Conservation (phyloP, 2,329 filamentous ascomycete genomes). For the Lachnellula hyalina region DNA sequence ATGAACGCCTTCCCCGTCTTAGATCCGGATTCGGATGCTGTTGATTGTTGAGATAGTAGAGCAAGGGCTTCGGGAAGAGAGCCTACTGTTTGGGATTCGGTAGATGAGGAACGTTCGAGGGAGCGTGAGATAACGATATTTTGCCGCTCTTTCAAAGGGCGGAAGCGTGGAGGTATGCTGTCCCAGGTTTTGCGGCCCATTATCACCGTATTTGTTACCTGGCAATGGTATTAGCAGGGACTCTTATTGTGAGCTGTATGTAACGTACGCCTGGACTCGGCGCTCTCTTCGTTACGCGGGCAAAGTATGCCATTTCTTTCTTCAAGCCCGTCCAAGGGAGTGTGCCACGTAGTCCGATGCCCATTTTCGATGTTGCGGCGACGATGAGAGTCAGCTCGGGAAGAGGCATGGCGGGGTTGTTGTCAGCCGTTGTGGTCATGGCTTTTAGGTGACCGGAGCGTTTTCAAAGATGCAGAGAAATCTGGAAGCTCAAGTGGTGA, state of each 20-base stretch:
- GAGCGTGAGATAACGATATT: conserved; percentile 75
- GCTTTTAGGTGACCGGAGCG: neutral
- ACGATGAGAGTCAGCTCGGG: conserved; percentile 81
- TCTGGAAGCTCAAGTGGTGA: neutral
- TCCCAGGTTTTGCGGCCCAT: conserved; percentile 99
- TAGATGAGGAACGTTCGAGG: conserved; percentile 22
- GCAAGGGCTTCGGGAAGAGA: conserved; percentile 12
- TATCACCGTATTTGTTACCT: conserved; percentile 65
- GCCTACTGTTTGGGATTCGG: neutral
- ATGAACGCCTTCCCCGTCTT: conserved; percentile 56
- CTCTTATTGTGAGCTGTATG: neutral
- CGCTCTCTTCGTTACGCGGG: conserved; percentile 67
- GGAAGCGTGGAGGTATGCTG: conserved; percentile 71
- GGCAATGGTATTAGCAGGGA: neutral
- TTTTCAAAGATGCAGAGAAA: neutral
- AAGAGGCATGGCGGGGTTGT: conserved; percentile 8
- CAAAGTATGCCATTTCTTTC: conserved; percentile 93
- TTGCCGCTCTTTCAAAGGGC: conserved; percentile 72
- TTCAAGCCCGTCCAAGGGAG: conserved; percentile 87
- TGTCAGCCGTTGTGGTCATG: neutral
- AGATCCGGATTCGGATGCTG: neutral
- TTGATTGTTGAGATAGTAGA: neutral
- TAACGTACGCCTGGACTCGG: conserved; percentile 39
- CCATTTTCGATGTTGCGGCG: conserved; percentile 82
- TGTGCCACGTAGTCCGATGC: conserved; percentile 73